Evolutionary conservation across 441 rosid genomes (phyloP).

Genomic region (Pelargonium citronellum): DNA sequence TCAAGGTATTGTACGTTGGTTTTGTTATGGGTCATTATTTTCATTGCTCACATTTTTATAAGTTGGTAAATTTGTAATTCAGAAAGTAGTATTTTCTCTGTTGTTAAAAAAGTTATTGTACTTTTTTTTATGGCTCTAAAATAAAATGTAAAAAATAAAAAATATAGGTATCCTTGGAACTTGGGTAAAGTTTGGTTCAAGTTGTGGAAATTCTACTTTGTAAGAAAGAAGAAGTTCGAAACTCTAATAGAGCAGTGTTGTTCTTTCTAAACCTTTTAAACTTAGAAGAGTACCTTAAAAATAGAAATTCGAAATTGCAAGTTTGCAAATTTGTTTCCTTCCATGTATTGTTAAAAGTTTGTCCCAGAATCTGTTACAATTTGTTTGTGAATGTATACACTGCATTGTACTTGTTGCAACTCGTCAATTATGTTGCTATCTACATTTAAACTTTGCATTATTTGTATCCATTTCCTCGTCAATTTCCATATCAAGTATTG

Average conservation of each 20-base stretch:
- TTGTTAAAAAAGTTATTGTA: too few relatives aligned
- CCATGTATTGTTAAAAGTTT: not conserved
- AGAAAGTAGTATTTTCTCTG: too few relatives aligned
- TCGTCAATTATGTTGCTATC: not conserved
- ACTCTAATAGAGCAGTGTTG: not conserved
- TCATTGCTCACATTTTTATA: not conserved
- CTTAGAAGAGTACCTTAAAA: not conserved
- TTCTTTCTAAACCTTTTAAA: not conserved
- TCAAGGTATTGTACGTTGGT: not conserved
- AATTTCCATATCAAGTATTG: constrained; percentile 20
- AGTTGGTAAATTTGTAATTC: not conserved
- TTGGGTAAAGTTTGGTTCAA: not conserved
- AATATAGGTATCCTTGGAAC: not conserved
- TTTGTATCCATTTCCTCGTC: constrained; percentile 19
- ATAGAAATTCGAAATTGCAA: not conserved
- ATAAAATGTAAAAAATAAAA: not conserved
- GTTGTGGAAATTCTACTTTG: not conserved
- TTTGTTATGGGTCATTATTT: not conserved
- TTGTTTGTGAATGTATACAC: not conserved
- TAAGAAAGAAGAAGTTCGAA: not conserved
- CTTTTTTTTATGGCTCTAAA: not conserved
- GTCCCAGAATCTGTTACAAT: not conserved
- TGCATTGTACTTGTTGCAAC: not conserved
- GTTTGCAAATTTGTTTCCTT: not conserved
- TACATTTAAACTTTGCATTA: constrained; percentile 3